These are phyloP conservation scores for Roridomyces roridus DNA, from an alignment of 768 basidiomycete genomes.

Conservation along the genomic window DNA sequence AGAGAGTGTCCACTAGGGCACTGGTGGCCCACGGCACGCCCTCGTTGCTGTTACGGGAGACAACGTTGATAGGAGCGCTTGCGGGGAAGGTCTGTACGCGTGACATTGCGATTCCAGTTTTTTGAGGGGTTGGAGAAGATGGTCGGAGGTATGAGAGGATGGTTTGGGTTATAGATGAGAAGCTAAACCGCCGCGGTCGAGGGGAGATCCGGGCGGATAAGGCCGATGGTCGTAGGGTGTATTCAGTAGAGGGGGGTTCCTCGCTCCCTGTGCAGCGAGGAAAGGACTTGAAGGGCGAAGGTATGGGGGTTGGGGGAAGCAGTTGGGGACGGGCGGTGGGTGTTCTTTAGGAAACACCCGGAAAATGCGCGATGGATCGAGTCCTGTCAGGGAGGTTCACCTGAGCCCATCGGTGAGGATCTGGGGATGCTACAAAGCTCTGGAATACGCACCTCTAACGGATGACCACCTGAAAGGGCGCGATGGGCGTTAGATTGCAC, in stretches of 20 bases:
- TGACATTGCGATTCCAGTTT: slow-evolving; percentile 41
- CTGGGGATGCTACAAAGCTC: slow-evolving; percentile 18
- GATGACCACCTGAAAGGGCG: slow-evolving; percentile 70
- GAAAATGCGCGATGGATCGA: slow-evolving; percentile 1
- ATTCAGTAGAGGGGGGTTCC: slow-evolving; percentile 50
- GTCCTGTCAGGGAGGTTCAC: slow-evolving; percentile 81
- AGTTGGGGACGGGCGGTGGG: background rate
- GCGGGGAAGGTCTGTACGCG: slow-evolving; percentile 38
- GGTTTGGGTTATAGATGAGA: slow-evolving; percentile 24
- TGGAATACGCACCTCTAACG: slow-evolving; percentile 64
- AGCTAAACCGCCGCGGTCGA: slow-evolving; percentile 57
- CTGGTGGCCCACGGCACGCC: slow-evolving; percentile 61
- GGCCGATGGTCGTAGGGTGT: slow-evolving; percentile 52
- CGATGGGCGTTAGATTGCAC: slow-evolving; percentile 26
- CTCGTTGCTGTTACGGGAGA: slow-evolving; percentile 18
- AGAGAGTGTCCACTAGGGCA: slow-evolving; percentile 39
- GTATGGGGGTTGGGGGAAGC: slow-evolving; percentile 7
- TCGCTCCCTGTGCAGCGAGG: slow-evolving; percentile 59
- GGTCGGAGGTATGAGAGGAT: slow-evolving; percentile 19
- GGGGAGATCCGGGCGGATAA: slow-evolving; percentile 46
- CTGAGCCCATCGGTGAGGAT: slow-evolving; percentile 41
- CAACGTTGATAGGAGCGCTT: slow-evolving; percentile 26
- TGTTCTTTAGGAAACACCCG: background rate
- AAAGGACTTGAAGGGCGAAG: slow-evolving; percentile 35
- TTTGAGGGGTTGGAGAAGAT: too few relatives aligned